phyloP scores from a whole-genome alignment of 1,139 yeast species.

The Yamadazyma dendronema region DNA sequence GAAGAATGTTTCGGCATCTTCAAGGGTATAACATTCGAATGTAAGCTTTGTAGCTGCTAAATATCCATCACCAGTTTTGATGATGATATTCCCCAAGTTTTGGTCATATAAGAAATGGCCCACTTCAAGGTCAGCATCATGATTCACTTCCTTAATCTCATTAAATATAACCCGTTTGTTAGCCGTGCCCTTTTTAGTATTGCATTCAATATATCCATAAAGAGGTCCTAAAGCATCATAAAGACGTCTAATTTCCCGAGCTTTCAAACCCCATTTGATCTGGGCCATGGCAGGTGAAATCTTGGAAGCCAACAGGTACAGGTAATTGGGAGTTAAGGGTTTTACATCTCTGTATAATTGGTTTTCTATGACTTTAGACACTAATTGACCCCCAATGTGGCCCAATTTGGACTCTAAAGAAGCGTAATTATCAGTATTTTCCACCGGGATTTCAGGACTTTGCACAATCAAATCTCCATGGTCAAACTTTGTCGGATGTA shows the following conservation, averaged over 20 bases:
- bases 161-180: constrained; percentile 48
- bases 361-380: constrained; percentile 44
- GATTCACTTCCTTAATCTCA: constrained; percentile 21
- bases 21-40: constrained; percentile 54
- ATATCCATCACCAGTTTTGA: constrained; percentile 45
- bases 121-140: constrained; percentile 16
- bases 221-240: constrained; percentile 61
- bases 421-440: constrained; percentile 38
- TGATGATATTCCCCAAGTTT: constrained; percentile 25
- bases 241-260: constrained; percentile 42
- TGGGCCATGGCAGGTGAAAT: constrained; percentile 36
- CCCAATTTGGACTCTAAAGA: constrained; percentile 53
- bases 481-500: constrained; percentile 87
- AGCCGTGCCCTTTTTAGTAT: constrained; percentile 20
- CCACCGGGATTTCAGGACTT: constrained; percentile 40
- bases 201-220: constrained; percentile 44
- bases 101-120: constrained; percentile 42
- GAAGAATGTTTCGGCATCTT: constrained; percentile 45
- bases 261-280: constrained; percentile 44
- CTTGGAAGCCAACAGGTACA: constrained; percentile 58
- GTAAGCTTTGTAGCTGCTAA: constrained; percentile 39
- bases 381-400: constrained; percentile 54
- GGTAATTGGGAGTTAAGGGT: constrained; percentile 22
- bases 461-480: constrained; percentile 71
- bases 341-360: constrained; percentile 25